phyloP scores from a whole-genome alignment of 23 red algal species.

The Gracilaria gracilis region DNA sequence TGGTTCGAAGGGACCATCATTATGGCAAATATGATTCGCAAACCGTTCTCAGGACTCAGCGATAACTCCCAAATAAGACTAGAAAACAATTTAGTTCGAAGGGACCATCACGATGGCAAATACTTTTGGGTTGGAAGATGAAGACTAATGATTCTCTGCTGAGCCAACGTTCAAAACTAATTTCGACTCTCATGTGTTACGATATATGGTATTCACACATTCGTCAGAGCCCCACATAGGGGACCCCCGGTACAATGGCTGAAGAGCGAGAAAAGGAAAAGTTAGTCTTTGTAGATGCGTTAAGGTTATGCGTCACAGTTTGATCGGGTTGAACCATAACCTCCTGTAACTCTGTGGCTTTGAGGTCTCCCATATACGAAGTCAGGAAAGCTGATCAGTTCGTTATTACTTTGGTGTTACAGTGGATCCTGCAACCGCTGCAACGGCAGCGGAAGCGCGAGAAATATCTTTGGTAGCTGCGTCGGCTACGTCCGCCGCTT shows the following conservation, averaged over 20 bases:
- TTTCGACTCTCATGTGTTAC: neutral
- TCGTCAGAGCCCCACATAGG: neutral
- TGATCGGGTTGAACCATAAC: neutral
- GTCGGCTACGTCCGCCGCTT: slow-evolving; percentile 31
- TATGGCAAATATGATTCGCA: neutral
- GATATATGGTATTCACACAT: slow-evolving; percentile 38
- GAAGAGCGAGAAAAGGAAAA: neutral
- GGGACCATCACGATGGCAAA: neutral
- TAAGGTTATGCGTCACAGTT: neutral
- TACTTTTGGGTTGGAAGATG: neutral
- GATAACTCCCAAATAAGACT: neutral
- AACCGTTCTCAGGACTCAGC: neutral
- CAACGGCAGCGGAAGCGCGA: slow-evolving; percentile 20
- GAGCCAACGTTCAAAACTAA: neutral
- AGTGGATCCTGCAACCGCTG: neutral
- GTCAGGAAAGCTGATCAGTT: slow-evolving; percentile 9
- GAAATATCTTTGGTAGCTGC: slow-evolving; percentile 30
- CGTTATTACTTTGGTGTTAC: slow-evolving; percentile 27
- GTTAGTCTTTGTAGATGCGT: neutral
- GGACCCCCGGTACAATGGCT: neutral
- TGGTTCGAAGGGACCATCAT: neutral
- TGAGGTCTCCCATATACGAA: neutral
- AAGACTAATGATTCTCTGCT: neutral
- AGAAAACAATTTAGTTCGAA: slow-evolving; percentile 11
- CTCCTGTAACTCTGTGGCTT: neutral